These are phyloP conservation scores for Blastocrithidia nonstop DNA, from an alignment of 208 protist species.

Conservation along the genomic window DNA sequence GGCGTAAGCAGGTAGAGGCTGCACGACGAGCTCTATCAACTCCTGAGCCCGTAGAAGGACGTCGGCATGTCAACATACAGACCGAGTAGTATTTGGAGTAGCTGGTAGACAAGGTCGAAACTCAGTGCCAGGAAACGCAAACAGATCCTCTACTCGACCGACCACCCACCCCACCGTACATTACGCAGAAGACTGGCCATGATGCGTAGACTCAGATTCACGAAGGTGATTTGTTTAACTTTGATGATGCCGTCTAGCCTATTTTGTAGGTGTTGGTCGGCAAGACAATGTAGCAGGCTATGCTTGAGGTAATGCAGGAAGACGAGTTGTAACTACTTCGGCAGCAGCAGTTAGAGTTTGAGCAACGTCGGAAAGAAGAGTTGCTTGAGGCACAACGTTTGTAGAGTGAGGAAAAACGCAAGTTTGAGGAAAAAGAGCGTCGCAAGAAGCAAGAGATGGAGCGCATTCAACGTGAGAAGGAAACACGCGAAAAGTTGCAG, in stretches of 20 bases:
- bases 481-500: slow-evolving; percentile 86
- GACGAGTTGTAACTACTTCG: slow-evolving; percentile 91
- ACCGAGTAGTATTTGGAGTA: slow-evolving; percentile 95
- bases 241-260: slow-evolving; percentile 93
- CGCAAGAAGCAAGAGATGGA: slow-evolving; percentile 89
- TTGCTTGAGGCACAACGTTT: slow-evolving; percentile 90
- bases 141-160: slow-evolving; percentile 93
- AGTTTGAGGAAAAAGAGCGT: slow-evolving; percentile 92
- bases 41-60: slow-evolving; percentile 76
- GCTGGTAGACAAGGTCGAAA: slow-evolving; percentile 75
- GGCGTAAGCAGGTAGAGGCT: slow-evolving; percentile 37
- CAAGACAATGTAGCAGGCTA: slow-evolving; percentile 95
- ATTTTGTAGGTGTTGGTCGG: slow-evolving; percentile 94
- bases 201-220: slow-evolving; percentile 94
- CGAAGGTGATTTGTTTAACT: slow-evolving; percentile 95
- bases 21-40: slow-evolving; percentile 47
- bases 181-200: slow-evolving; percentile 88
- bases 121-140: slow-evolving; percentile 83
- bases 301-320: slow-evolving; percentile 97
- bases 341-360: slow-evolving; percentile 90
- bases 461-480: slow-evolving; percentile 79
- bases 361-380: slow-evolving; percentile 92
- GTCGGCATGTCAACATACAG: slow-evolving; percentile 90
- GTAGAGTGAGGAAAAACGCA: slow-evolving; percentile 88
- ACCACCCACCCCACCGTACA: slow-evolving; percentile 87